Percentiles rank a stretch among this genome's conserved stretches.
Evolutionary conservation across 495 filamentous ascomycete genomes (phyloP).

Genomic region (Wilcoxina mikolae): DNA sequence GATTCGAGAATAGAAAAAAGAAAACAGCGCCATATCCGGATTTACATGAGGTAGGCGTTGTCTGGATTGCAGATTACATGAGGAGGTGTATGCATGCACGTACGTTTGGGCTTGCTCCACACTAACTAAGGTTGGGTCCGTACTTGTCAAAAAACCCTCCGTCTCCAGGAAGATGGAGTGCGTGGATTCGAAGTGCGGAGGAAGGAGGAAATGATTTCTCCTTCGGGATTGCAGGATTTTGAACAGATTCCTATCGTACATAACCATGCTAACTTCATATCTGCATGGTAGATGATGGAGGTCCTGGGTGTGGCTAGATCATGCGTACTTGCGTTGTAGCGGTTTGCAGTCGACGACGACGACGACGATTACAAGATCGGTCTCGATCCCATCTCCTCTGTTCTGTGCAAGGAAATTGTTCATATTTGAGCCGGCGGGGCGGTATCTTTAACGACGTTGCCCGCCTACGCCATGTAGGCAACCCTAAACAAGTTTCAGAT

Average conservation of each 20-base stretch:
- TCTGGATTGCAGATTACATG: neutral
- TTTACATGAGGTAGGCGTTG: neutral
- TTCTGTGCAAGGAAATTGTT: neutral
- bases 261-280: neutral
- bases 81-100: neutral
- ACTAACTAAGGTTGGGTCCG: neutral
- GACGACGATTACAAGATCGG: neutral
- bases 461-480: neutral
- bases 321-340: neutral
- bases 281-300: neutral
- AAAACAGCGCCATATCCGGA: neutral
- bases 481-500: neutral
- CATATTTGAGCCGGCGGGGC: neutral
- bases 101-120: neutral
- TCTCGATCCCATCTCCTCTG: neutral
- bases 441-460: too few relatives aligned
- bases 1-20: neutral
- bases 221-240: neutral
- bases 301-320: neutral
- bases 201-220: slow-evolving; percentile 1
- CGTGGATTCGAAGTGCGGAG: neutral
- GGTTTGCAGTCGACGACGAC: neutral
- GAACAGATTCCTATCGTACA: neutral
- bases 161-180: neutral
- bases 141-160: neutral